Evolutionary conservation across 257 asterid genomes (phyloP), one percentile per base, ranked within the genome.

Genomic region (Orobanche coerulescens): DNA sequence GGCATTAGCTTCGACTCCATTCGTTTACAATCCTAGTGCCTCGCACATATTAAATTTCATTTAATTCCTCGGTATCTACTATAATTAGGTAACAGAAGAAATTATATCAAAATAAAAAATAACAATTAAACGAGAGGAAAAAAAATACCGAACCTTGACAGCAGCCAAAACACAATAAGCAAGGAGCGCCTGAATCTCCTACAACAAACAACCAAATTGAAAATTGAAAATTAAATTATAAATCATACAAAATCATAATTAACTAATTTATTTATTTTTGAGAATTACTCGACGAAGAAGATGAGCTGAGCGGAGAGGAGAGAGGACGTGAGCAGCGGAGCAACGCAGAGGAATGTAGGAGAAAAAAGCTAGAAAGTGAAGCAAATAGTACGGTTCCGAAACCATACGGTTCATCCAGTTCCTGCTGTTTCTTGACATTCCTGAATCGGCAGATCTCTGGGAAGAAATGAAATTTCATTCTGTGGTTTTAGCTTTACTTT

Each of bases 161-260:
- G 81, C 82, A 57, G 72, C 72, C 43, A 86, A 76, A 64, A 83
- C 86, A 42, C 71, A 65, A 66, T 79, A 88, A 1, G 91, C 81
- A 60, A 89, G 77, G 70, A 81, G 37, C 19, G 92, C 95, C 73
- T 88, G 98, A 70, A 89, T 75, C 82, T 92, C 98, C 98, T 86
- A 69, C 51, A 60, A 69, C 68, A 55, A 53, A 43, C 18, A 52
- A 52, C 19, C 46, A 65, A 56, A 34, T 18, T 23, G 2, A 6
- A 62, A 19, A 51, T 0, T 1, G n/a, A 55, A 20, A 22, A 44
- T 6, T 8, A 4, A 1, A 25, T n/a, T 4, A 1, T 12, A 54
- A 3, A 12, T n/a, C 39, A 53, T n/a, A 46, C 5, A 12, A 43
- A 58, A 68, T 1, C 6, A 14, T 11, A 55, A 59, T 25, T 44